A percentile compares a stretch with the other conserved stretches of the same genome.
These are phyloP conservation scores for Niebla homalea DNA, from an alignment of 495 filamentous ascomycete species.

Conservation along the genomic window DNA sequence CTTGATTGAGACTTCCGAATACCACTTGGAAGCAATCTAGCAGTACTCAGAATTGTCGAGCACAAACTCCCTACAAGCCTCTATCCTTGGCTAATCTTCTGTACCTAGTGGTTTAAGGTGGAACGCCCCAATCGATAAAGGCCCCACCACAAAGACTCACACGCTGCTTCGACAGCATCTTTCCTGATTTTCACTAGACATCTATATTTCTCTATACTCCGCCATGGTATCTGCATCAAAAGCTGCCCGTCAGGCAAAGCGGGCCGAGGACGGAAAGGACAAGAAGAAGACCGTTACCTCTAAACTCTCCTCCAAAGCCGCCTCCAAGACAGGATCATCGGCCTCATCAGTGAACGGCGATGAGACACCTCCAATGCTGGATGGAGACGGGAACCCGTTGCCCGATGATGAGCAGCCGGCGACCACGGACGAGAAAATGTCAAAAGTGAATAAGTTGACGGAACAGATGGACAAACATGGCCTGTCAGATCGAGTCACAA, in stretches of 20 bases:
- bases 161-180: not conserved
- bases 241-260: constrained; percentile 93
- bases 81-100: not conserved
- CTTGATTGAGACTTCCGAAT: too few species aligned
- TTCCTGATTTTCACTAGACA: not conserved
- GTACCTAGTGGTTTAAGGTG: not conserved
- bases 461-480: constrained; percentile 93
- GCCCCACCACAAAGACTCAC: not conserved
- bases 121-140: not conserved
- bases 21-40: too few species aligned
- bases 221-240: constrained; percentile 90
- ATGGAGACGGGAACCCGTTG: constrained; percentile 45
- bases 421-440: constrained; percentile 56
- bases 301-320: constrained; percentile 51
- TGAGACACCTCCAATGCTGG: constrained; percentile 45
- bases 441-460: constrained; percentile 66
- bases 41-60: too few species aligned
- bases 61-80: not conserved
- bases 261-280: constrained; percentile 56
- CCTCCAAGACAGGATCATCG: constrained; percentile 50
- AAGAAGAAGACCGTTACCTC: constrained; percentile 68
- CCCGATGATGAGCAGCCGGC: constrained; percentile 50
- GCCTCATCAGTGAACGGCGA: constrained; percentile 59
- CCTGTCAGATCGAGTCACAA: constrained; percentile 94
- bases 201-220: not conserved